Evolutionary conservation across 257 asterid species (phyloP).

Genomic region (Solanum pimpinellifolium): DNA sequence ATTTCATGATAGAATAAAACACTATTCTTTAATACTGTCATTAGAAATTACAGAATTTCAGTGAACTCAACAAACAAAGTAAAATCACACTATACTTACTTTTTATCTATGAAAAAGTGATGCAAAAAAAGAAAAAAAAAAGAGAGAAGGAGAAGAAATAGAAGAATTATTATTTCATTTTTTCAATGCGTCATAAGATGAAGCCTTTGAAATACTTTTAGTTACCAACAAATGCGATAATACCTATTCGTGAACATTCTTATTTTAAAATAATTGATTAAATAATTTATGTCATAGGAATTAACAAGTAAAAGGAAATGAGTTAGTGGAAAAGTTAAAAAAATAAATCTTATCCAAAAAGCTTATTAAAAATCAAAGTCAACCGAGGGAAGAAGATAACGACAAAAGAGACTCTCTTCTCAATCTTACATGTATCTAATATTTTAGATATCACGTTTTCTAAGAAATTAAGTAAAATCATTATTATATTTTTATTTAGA

Average conservation of each 20-base stretch:
- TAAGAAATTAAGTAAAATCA: too few relatives aligned
- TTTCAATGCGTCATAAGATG: not conserved
- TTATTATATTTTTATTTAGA: too few relatives aligned
- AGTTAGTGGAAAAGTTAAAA: not conserved
- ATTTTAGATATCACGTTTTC: rapidly evolving
- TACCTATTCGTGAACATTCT: too few relatives aligned
- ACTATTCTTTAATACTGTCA: not conserved
- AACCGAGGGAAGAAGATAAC: too few relatives aligned
- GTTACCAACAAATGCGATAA: not conserved
- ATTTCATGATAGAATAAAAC: too few relatives aligned
- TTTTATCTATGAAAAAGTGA: not conserved
- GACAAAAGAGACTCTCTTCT: not conserved
- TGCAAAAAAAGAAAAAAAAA: rapidly evolving
- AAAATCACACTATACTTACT: too few relatives aligned
- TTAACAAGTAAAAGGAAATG: not conserved
- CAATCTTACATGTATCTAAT: too few relatives aligned
- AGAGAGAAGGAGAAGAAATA: not conserved
- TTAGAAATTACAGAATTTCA: too few relatives aligned
- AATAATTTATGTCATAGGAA: too few relatives aligned
- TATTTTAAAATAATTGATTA: too few relatives aligned
- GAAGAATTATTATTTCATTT: too few relatives aligned
- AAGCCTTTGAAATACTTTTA: not conserved
- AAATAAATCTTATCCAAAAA: not conserved
- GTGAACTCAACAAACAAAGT: not conserved
- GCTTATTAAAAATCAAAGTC: not conserved